Evolutionary conservation across 2,329 filamentous ascomycete genomes (phyloP), one percentile per base, ranked within the genome.

Genomic region (Xylaria sp.): DNA sequence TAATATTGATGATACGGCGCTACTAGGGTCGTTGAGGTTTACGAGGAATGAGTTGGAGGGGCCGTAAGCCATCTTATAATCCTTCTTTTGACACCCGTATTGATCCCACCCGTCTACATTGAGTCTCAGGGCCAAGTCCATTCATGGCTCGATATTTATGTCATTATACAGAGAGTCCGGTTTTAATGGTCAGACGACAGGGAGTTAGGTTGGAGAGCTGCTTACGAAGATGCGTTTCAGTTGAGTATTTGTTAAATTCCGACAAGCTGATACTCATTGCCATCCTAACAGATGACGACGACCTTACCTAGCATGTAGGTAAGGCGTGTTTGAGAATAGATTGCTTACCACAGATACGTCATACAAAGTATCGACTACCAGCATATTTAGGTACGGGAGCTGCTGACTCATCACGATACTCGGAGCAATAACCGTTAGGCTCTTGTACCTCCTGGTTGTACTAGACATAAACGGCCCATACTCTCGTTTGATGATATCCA

Each of bases 1-100:
- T 67, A 83, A 80, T 58, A 83, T 84, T 50, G 83, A 84, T 1
- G 81, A 78, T 36, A 84, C 83, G 3, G 82, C 78, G 71, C 81
- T 82, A 62, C 84, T 84, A 36, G 83, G 84, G 29, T 83, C 83
- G 74, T 83, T 84, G 66, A 71, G 74, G 75, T 81, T 78, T 61
- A 81, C 78, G 71, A 79, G 76, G 25, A 62, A 56, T 22, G 71
- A 66, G 56, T 74, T 72, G n/a, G 74, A 71, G 22, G 79, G 77
- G 60, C 74, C 70, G 38, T 39, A 65, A n/a, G 65, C 61, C 61
- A 67, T 69, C 27, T 55, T 60, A 2, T 15, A 31, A n/a, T 9
- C 17, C 7, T n/a, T 7, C 27, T 33, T 17, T 29, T 20, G 25
- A 49, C 45, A 15, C 25, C 20, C 25, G 3, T 49, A 5, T 17